Evolutionary conservation across 2,329 filamentous ascomycete species (phyloP), one percentile per base, ranked within the genome.

Genomic region (Aspergillus ustus): DNA sequence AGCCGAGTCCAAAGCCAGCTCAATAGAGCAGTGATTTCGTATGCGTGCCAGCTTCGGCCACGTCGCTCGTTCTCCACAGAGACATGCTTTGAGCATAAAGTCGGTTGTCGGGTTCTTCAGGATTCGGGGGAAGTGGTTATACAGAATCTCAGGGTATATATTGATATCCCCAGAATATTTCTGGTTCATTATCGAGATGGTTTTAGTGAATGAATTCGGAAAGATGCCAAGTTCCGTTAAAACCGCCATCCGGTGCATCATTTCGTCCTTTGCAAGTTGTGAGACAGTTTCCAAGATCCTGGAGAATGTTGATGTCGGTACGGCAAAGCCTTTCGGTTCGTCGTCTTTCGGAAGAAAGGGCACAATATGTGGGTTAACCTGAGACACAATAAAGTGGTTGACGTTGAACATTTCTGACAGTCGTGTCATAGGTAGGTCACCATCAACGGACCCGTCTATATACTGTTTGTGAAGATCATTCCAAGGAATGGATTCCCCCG

Each of bases 371-470:
- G 94, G 94, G 70, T 98, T 98, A 54, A 97, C 93, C 74, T 98
- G 94, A 0, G 93, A 97, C 19, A 97, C 94, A 67, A 98, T 97
- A 73, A 97, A 97, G 74, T 97, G 94, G 72, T 97, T 97, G 73
- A 97, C 93, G 72, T 97, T 97, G 82, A 97, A 97, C 90, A 97
- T 93, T 72, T 97, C 93, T 0, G 93, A 89, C 17, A 98, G 82
- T 2, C 92, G 87, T 20, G 90, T 92, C 87, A 96, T 96, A 1
- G 94, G 94, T 2, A 98, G 82, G 75, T 98, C 94, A 62, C 95
- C 95, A 73, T 97, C 93, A 22, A 98, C 92, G 0, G 93, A 97
- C 1, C 94, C 94, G 73, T 98, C 94, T 55, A 98, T 96, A 86
- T 92, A 97, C 66, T 87, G 87, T 72, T 93, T 91, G 29, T 91